Base-by-base conservation (phyloP, 345 rosid species). In the Syzygium jambos region DNA sequence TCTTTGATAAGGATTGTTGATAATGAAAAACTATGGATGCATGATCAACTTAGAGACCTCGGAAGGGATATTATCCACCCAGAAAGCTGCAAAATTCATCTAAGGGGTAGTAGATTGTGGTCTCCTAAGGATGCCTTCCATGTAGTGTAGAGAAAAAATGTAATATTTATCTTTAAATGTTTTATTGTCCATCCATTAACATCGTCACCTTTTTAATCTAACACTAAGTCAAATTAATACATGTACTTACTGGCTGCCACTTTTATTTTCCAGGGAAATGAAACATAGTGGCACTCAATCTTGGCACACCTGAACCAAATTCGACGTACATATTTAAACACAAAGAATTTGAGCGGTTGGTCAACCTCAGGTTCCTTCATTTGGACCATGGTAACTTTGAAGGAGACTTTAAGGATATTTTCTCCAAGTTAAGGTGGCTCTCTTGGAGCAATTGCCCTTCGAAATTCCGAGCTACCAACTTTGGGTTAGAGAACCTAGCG, bases 291-390 rank as follows among this genome's bases (percentile, higher is more conserved):
- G 1, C 0, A 0, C 77, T 63, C 21, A 63, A 63, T 63, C 77
- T 63, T n/a, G 77, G 21, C 2, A 63, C 19, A 6, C 38, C 21
- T 3, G 0, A 1, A 3, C 10, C 77, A 0, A 2, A 29, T 63
- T 8, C 0, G 19, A 14, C 0, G 2, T 63, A 29, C 0, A 29
- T 0, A 14, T 63, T 63, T 63, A 29, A 63, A 7, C 38, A 0
- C 38, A 14, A 63, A 10, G 5, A 86, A 4, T 63, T 86, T 43
- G 1, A 0, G 5, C 0, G 5, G 7, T 9, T 43, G 22, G 51
- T 12, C 3, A 46, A 41, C 9, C n/a, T 86, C 11, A 57, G 51
- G n/a, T 65, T 86, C 59, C 83, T 86, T 59, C 43, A 86, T 27
- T 19, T 86, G 29, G 25, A 49, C 30, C 83, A n/a, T 0, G 43